Evolutionary conservation across 176 grass and related monocot genomes (phyloP).

Genomic region (Avena insularis): DNA sequence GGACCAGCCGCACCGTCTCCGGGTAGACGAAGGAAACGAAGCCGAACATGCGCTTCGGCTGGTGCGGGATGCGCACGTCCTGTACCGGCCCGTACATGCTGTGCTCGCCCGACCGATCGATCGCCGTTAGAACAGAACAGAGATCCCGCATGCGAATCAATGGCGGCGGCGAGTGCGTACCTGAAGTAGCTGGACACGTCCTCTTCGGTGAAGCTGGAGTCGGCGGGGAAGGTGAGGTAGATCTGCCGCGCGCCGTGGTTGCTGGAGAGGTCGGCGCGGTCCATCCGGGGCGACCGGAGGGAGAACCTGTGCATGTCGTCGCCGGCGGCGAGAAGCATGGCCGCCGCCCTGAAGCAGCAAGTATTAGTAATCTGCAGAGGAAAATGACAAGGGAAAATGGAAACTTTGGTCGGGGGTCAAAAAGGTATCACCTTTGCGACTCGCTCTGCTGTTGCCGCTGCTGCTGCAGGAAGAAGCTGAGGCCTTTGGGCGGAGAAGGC

Average conservation of each 20-base stretch:
- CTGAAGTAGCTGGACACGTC: slow-evolving; percentile 92
- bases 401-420: not conserved
- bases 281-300: slow-evolving; percentile 55
- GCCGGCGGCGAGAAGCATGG: slow-evolving; percentile 50
- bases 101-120: too few species aligned
- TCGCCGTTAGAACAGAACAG: too few species aligned
- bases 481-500: slow-evolving; percentile 45
- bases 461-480: slow-evolving; percentile 54
- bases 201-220: slow-evolving; percentile 86
- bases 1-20: too few species aligned
- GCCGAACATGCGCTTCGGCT: too few species aligned
- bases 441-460: slow-evolving; percentile 54
- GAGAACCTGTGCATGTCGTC: slow-evolving; percentile 66
- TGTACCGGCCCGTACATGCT: too few species aligned
- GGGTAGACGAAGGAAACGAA: too few species aligned
- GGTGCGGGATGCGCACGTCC: too few species aligned
- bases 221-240: slow-evolving; percentile 87
- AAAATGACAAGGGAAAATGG: slow-evolving; percentile 3
- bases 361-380: not conserved
- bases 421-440: slow-evolving; percentile 62
- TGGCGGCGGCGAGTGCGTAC: slow-evolving; percentile 31
- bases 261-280: slow-evolving; percentile 54
- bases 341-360: slow-evolving; percentile 37
- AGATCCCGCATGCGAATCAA: not conserved
- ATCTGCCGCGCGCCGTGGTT: slow-evolving; percentile 73